Conservation (phyloP, 208 protist species). For the Phytomonas serpens region DNA sequence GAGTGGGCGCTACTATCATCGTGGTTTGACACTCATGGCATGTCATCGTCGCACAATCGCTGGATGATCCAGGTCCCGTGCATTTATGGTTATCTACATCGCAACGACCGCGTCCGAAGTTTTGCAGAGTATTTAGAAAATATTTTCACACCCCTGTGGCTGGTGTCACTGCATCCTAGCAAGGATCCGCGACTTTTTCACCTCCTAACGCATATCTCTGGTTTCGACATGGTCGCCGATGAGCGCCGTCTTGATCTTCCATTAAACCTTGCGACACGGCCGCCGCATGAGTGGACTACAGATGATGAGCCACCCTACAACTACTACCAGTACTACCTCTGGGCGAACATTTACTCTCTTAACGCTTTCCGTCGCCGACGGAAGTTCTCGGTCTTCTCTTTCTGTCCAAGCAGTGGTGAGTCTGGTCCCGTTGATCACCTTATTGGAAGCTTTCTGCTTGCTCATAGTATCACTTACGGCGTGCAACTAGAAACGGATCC, state of each 20-base stretch:
- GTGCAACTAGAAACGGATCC: conserved; percentile 90
- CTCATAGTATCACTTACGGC: conserved; percentile 96
- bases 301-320: conserved; percentile 97
- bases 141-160: conserved; percentile 98
- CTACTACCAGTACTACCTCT: conserved; percentile 99
- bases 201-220: conserved; percentile 95
- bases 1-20: conserved; percentile 94
- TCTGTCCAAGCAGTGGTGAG: conserved; percentile 97
- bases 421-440: conserved; percentile 89
- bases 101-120: conserved; percentile 63
- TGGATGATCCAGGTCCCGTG: conserved; percentile 98
- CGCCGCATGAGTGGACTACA: conserved; percentile 90
- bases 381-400: conserved; percentile 91
- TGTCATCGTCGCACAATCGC: conserved; percentile 93
- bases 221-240: conserved; percentile 98
- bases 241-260: conserved; percentile 83
- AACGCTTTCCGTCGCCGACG: conserved; percentile 89
- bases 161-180: conserved; percentile 93
- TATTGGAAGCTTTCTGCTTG: conserved; percentile 90
- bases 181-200: conserved; percentile 93
- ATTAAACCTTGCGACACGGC: conserved; percentile 30
- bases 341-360: conserved; percentile 96
- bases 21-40: conserved; percentile 95
- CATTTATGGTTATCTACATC: conserved; percentile 89
- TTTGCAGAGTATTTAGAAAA: conserved; percentile 96